Conservation (phyloP, 768 basidiomycete genomes). For the Boletus rubropictus region DNA sequence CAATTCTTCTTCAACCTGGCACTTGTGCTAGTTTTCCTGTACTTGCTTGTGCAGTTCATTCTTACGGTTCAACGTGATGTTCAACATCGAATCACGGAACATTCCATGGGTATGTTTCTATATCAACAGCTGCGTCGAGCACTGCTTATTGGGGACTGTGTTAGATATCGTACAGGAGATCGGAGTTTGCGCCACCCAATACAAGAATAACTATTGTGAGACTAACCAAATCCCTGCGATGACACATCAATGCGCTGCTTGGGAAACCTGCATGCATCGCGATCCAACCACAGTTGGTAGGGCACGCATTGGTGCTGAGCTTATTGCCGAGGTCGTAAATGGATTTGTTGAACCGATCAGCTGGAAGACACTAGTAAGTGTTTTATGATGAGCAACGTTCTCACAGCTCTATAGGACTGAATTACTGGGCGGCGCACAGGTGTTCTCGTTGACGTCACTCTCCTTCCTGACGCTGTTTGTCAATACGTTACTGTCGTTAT, state of each 20-base stretch:
- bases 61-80: slow-evolving; percentile 89
- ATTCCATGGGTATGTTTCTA: slow-evolving; percentile 66
- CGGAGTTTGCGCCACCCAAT: slow-evolving; percentile 72
- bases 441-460: slow-evolving; percentile 69
- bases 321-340: slow-evolving; percentile 94
- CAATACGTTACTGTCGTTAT: slow-evolving; percentile 73
- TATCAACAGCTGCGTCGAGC: slow-evolving; percentile 10
- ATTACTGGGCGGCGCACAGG: slow-evolving; percentile 34
- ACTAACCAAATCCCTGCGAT: slow-evolving; percentile 77
- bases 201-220: slow-evolving; percentile 79
- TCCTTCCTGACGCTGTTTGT: slow-evolving; percentile 75
- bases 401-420: slow-evolving; percentile 18
- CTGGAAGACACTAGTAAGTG: slow-evolving; percentile 89
- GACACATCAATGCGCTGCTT: slow-evolving; percentile 76
- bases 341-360: slow-evolving; percentile 96
- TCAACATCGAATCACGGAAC: slow-evolving; percentile 76
- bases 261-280: slow-evolving; percentile 94
- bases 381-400: slow-evolving; percentile 7
- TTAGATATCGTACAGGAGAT: slow-evolving; percentile 92
- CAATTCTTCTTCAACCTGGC: slow-evolving; percentile 94
- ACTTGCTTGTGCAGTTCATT: slow-evolving; percentile 81
- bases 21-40: slow-evolving; percentile 76
- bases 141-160: slow-evolving; percentile 15
- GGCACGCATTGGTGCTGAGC: slow-evolving; percentile 86
- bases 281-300: slow-evolving; percentile 88